Base-by-base conservation (phyloP, 306 rosid species). In the Rosa lucieae region DNA sequence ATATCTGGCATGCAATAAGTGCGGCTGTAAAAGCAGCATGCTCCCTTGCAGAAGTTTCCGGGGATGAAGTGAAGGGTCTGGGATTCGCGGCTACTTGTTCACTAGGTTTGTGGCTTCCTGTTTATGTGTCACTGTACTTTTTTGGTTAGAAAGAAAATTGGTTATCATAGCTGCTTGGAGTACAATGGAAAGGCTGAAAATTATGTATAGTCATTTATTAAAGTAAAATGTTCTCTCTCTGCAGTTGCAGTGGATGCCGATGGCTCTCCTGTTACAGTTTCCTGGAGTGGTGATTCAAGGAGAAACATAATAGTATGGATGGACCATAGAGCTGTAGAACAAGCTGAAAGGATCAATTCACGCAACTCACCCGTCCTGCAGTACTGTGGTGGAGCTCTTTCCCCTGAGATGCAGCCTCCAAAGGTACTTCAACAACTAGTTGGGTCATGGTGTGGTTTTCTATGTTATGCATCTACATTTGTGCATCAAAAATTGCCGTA, bases 381-480 rank as follows among this genome's bases (percentile, higher is more conserved):
- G 85, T 95, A 95, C 74, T 89, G 98, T 84, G 99, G 99, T 59
- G 99, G 99, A 81, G 87, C 90, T 77, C 87, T 95, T 85, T 95
- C 97, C 84, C 99, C 99, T n/a, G 99, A 95, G 90, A 92, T 92
- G 99, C 86, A 95, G 89, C 98, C 99, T 32, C 98, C 99, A 52
- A 95, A 95, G 98, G 99, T 92, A 86, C 63, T 52, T 48, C 69
- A 35, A 66, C 66, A 74, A 67, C 71, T 78, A 44, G 73, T 77
- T 67, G 43, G 39, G 39, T 81, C 47, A 59, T 72, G 72, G 43
- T 42, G 40, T 29, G 44, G 29, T 71, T 18, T 71, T 40, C 67
- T n/a, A n/a, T 53, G 10, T 5, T 72, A 32, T 17, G 11, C 48
- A 17, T 53, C 20, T n/a, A 20, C 26, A 52, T 8, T 5, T 40